These are phyloP conservation scores for Tetrapisispora phaffii DNA, from an alignment of 805 yeast genomes.

Conservation along the genomic window DNA sequence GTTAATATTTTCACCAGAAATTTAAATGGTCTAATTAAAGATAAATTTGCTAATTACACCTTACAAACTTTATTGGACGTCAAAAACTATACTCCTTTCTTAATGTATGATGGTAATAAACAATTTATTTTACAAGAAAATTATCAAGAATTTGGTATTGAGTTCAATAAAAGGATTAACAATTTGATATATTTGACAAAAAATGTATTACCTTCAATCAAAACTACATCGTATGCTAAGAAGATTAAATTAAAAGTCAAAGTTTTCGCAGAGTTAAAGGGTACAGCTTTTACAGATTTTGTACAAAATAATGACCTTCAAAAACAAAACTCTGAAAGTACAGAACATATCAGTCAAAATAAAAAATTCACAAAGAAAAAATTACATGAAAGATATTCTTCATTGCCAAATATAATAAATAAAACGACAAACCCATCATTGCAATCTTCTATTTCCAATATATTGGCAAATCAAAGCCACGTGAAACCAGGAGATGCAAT, in stretches of 20 bases:
- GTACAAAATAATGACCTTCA: constrained; percentile 8
- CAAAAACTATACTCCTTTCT: constrained; percentile 25
- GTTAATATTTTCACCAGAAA: constrained; percentile 47
- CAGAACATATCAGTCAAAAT: neutral
- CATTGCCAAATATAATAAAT: neutral
- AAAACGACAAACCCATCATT: neutral
- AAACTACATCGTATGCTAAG: constrained; percentile 18
- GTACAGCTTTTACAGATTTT: constrained; percentile 13
- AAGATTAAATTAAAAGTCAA: constrained; percentile 37
- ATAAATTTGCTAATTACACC: constrained; percentile 91
- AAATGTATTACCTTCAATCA: constrained; percentile 13
- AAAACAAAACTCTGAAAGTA: neutral
- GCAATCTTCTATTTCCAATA: neutral
- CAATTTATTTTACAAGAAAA: constrained; percentile 17
- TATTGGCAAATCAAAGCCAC: neutral
- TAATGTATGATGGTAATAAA: constrained; percentile 24
- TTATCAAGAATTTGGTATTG: constrained; percentile 15
- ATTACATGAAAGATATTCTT: neutral
- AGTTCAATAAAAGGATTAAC: constrained; percentile 11
- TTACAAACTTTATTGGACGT: constrained; percentile 80
- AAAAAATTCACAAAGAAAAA: neutral
- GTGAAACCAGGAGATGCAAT: neutral
- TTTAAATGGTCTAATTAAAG: constrained; percentile 60
- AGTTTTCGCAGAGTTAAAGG: constrained; percentile 22
- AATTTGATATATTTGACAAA: constrained; percentile 13